Percentiles rank a stretch among this genome's conserved stretches.
phyloP scores from a whole-genome alignment of 306 rosid genomes.

The Cyamopsis tetragonoloba region DNA sequence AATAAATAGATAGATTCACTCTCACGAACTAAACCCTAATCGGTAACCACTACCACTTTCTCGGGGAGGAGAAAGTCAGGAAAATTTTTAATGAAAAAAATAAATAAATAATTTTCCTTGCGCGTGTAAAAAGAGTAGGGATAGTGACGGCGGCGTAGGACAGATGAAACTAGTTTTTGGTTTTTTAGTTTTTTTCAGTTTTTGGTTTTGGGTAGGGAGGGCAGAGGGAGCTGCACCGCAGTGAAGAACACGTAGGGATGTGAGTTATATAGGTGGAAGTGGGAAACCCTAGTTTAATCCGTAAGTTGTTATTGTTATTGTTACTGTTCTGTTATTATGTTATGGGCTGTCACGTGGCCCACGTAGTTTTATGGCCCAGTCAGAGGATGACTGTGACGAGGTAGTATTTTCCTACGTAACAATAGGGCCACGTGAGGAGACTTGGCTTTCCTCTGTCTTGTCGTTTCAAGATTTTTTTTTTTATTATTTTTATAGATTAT shows the following conservation, averaged over 20 bases:
- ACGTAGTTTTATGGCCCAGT: constrained; percentile 1
- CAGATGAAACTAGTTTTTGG: constrained; percentile 22
- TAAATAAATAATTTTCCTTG: constrained; percentile 16
- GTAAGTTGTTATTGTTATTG: no score
- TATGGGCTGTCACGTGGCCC: constrained; percentile 23
- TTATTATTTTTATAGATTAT: no score
- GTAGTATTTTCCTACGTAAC: background rate
- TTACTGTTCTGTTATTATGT: no score
- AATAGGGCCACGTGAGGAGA: background rate
- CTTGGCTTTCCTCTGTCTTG: background rate
- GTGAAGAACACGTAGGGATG: constrained; percentile 14
- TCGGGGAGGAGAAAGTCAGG: background rate
- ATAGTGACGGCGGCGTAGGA: constrained; percentile 29
- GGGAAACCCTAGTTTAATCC: constrained; percentile 42
- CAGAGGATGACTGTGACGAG: background rate
- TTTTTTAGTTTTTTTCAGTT: constrained; percentile 19
- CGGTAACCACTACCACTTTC: no score
- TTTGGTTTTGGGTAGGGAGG: no score
- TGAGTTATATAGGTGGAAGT: constrained; percentile 27
- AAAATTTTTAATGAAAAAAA: background rate
- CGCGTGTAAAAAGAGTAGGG: constrained; percentile 12
- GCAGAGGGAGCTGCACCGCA: constrained; percentile 78
- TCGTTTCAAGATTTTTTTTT: background rate
- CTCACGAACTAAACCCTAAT: constrained; percentile 29
- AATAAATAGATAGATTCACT: background rate